These are phyloP conservation scores for Cymodocea nodosa DNA, from an alignment of 116 monocot species.

Conservation along the genomic window DNA sequence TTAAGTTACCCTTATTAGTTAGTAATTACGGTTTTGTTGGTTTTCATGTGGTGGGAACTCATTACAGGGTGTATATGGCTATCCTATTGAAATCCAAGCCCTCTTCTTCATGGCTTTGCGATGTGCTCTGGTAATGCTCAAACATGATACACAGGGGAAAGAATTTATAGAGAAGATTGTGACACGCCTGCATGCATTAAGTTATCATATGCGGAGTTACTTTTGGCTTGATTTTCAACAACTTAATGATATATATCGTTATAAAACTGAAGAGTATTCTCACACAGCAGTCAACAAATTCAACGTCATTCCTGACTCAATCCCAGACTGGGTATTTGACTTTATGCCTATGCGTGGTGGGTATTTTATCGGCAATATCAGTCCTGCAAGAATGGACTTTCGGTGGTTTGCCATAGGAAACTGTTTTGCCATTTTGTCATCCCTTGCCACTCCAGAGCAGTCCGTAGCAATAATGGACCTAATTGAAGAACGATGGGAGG, in stretches of 20 bases:
- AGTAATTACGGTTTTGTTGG: too few species aligned
- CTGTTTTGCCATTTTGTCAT: constrained; percentile 59
- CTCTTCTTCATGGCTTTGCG: constrained; percentile 73
- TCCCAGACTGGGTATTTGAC: constrained; percentile 78
- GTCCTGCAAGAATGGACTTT: constrained; percentile 75
- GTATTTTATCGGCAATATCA: constrained; percentile 63
- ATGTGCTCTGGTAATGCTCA: constrained; percentile 36
- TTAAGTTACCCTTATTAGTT: too few species aligned
- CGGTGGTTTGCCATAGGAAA: constrained; percentile 68
- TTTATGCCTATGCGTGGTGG: constrained; percentile 66
- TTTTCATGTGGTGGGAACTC: neutral
- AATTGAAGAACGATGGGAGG: constrained; percentile 60
- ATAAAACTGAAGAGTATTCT: constrained; percentile 66
- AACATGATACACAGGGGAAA: constrained; percentile 52
- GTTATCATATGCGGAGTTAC: constrained; percentile 58
- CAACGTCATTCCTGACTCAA: constrained; percentile 74
- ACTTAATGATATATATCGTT: constrained; percentile 64
- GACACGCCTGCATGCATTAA: constrained; percentile 48
- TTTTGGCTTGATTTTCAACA: constrained; percentile 81
- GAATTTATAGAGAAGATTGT: constrained; percentile 41
- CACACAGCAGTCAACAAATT: constrained; percentile 78
- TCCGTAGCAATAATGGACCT: constrained; percentile 73
- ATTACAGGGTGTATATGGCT: constrained; percentile 56
- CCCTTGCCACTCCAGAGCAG: constrained; percentile 71
- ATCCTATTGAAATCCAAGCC: constrained; percentile 75